Percentiles rank a stretch among this genome's conserved stretches.
Evolutionary conservation across 768 basidiomycete species (phyloP).

Genomic region (Cystobasidium tubakii): DNA sequence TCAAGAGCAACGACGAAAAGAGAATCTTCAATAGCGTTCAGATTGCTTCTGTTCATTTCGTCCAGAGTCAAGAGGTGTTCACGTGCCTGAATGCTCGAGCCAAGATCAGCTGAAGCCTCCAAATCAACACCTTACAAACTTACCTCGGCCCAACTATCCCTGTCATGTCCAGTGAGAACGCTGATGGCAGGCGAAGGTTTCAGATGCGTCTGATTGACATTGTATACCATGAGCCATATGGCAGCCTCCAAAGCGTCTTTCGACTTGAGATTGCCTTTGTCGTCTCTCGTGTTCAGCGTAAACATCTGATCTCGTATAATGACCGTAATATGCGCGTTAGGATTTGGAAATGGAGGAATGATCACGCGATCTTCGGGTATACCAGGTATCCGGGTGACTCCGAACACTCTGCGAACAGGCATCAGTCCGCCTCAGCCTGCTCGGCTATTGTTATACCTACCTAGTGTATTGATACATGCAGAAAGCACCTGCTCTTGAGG

Average conservation of each 20-base stretch:
- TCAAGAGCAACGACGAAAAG: slow-evolving; percentile 78
- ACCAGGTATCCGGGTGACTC: slow-evolving; percentile 68
- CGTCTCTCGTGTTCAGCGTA: slow-evolving; percentile 62
- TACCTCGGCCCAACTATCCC: slow-evolving; percentile 77
- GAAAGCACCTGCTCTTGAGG: slow-evolving; percentile 63
- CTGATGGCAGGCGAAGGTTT: slow-evolving; percentile 55
- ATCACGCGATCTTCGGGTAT: slow-evolving; percentile 62
- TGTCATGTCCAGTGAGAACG: slow-evolving; percentile 68
- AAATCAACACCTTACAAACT: slow-evolving; percentile 40
- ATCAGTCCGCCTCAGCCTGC: slow-evolving; percentile 14
- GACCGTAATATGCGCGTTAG: slow-evolving; percentile 59
- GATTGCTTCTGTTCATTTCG: slow-evolving; percentile 59
- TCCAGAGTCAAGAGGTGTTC: slow-evolving; percentile 64
- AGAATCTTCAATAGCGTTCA: slow-evolving; percentile 65
- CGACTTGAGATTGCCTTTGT: slow-evolving; percentile 56
- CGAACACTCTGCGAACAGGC: slow-evolving; percentile 56
- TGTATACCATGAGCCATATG: slow-evolving; percentile 55
- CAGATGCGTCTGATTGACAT: slow-evolving; percentile 57
- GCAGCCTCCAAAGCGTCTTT: slow-evolving; percentile 53
- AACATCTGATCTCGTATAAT: slow-evolving; percentile 75
- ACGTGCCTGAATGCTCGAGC: slow-evolving; percentile 56
- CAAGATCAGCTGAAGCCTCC: neutral
- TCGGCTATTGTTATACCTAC: slow-evolving; percentile 43
- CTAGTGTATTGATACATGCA: slow-evolving; percentile 52
- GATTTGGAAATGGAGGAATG: slow-evolving; percentile 53